Evolutionary conservation across 2,329 filamentous ascomycete species (phyloP).

Genomic region (Passalora sequoiae): DNA sequence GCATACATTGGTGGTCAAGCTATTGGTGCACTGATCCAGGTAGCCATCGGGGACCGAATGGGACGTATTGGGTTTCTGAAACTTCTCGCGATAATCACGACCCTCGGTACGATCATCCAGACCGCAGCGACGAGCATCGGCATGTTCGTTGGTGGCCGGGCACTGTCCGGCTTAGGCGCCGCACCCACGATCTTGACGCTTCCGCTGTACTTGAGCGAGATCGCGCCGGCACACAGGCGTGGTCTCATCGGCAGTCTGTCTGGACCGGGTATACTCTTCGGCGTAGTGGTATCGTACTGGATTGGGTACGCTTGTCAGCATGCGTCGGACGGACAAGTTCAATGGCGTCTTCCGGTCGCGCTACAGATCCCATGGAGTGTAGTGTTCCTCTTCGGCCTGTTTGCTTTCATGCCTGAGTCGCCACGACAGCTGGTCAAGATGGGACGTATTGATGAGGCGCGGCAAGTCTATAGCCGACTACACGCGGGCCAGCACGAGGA

Average conservation of each 20-base stretch:
- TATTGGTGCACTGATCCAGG: conserved; percentile 47
- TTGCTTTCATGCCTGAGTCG: conserved; percentile 18
- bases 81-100: conserved; percentile 49
- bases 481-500: conserved; percentile 40
- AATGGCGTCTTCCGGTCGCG: conserved; percentile 21
- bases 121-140: conserved; percentile 45
- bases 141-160: conserved; percentile 22
- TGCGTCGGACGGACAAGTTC: conserved; percentile 28
- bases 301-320: conserved; percentile 33
- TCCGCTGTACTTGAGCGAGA: conserved; percentile 52
- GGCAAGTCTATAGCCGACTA: conserved; percentile 34
- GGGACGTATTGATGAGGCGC: conserved; percentile 23
- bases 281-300: conserved; percentile 54
- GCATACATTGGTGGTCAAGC: conserved; percentile 54
- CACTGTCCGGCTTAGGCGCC: conserved; percentile 21
- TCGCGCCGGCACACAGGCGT: conserved; percentile 39
- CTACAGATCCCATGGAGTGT: conserved; percentile 44
- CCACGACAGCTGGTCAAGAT: conserved; percentile 21
- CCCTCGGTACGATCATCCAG: conserved; percentile 49
- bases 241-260: conserved; percentile 46
- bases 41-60: conserved; percentile 45
- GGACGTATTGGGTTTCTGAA: conserved; percentile 31
- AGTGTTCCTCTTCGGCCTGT: conserved; percentile 28
- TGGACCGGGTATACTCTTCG: conserved; percentile 50
- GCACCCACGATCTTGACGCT: conserved; percentile 38